Conservation (phyloP, 2,329 filamentous ascomycete genomes). For the Curvularia hawaiiensis region DNA sequence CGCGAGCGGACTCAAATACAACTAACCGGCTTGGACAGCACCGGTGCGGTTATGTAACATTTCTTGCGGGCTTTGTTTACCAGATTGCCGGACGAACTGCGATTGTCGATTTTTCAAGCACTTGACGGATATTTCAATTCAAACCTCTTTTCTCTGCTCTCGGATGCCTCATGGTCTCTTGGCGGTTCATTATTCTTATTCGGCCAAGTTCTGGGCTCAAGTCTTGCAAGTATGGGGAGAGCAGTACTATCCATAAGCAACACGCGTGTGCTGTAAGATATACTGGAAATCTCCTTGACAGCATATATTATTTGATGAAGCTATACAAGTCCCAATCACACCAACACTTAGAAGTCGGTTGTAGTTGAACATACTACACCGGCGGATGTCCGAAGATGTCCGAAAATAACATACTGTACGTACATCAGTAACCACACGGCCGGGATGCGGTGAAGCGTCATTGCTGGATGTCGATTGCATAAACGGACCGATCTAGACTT, state of each 20-base stretch:
- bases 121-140: constrained; percentile 33
- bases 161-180: constrained; percentile 8
- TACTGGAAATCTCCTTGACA: not conserved
- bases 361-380: not conserved
- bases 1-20: constrained; percentile 14
- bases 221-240: not conserved
- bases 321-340: too few relatives aligned
- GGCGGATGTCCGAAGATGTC: not conserved
- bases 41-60: constrained; percentile 32
- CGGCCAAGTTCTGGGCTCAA: not conserved
- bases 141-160: constrained; percentile 23
- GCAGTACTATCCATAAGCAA: not conserved
- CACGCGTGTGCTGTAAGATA: not conserved
- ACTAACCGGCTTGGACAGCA: constrained; percentile 20
- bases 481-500: not conserved
- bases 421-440: not conserved
- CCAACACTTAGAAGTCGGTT: not conserved
- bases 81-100: constrained; percentile 26
- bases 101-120: constrained; percentile 26
- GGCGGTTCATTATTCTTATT: constrained; percentile 6
- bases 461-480: not conserved
- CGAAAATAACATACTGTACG: not conserved
- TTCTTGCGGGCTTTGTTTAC: constrained; percentile 30
- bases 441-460: not conserved
- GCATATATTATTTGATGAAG: not conserved